Base-by-base conservation (phyloP, 768 basidiomycete species). In the Lentinula edodes region DNA sequence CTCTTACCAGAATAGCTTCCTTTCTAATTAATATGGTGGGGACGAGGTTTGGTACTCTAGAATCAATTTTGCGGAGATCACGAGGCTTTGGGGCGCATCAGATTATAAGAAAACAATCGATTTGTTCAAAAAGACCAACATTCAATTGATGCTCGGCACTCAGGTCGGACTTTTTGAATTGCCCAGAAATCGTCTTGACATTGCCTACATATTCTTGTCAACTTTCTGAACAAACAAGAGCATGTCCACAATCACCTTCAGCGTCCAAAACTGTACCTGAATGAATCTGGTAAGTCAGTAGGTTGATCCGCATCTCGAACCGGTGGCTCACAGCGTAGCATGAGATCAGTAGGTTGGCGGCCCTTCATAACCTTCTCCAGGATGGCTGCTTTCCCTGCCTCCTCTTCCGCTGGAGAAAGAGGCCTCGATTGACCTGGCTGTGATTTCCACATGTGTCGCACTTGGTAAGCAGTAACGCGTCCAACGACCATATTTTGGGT, bases 41-140 rank as follows among this genome's bases (percentile, higher is more conserved):
- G 16, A 98, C 90, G 61, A 96, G 85, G 73, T 95, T 97, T 39
- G 95, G 94, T 66, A 95, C 84, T 66, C 93, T 82, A 4, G 93
- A 95, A 76, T 98, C 96, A 66, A 98, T 91, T 79, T 98, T 97
- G 59, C 96, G 89, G 23, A 98, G 80, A 78, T 98, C 96, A 80
- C 96, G 90, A 66, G 94, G 90, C 91, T 66, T 66, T 66, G 65
- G 66, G 61, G 62, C 63, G 64, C 42, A 39, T 69, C 56, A 66
- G 62, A 63, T 62, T 53, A 23, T 45, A 62, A 70, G 65, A 69
- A 58, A 63, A 64, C 54, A 38, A 53, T 43, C 57, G 66, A 48
- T 56, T 60, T 41, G 36, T 23, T 38, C 61, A 58, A 67, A 64
- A 50, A 53, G 42, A 74, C 90, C 76, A 79, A 97, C 95, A 78